Evolutionary conservation across 2,329 filamentous ascomycete species (phyloP).

Genomic region (Fusarium multiceps): DNA sequence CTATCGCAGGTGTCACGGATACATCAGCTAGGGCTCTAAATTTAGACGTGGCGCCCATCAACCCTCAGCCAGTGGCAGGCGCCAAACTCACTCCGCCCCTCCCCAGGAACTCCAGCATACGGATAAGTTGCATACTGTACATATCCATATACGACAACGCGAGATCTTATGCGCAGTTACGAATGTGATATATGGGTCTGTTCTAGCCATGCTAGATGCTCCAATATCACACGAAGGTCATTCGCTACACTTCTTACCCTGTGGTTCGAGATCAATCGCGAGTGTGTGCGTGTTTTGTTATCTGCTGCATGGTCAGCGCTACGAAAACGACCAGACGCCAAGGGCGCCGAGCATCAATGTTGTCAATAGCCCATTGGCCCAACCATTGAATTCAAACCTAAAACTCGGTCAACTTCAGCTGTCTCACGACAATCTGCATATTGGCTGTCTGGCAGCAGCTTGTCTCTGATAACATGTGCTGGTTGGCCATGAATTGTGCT

Average conservation of each 20-base stretch:
- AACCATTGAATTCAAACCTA: not conserved
- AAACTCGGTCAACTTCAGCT: conserved; percentile 1
- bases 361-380: conserved; percentile 14
- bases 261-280: not conserved
- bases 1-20: conserved; percentile 10
- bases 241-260: not conserved
- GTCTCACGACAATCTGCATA: conserved; percentile 15
- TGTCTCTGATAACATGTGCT: conserved; percentile 11
- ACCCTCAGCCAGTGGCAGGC: conserved; percentile 21
- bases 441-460: conserved; percentile 26
- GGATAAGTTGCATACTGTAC: not conserved
- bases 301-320: not conserved
- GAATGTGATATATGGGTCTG: not conserved
- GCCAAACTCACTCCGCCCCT: conserved; percentile 18
- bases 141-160: not conserved
- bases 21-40: conserved; percentile 25
- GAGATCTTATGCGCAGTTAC: not conserved
- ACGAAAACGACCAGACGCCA: conserved; percentile 1
- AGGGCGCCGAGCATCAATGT: not conserved
- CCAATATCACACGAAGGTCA: not conserved
- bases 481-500: conserved; percentile 4
- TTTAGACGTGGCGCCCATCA: conserved; percentile 27
- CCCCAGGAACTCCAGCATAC: conserved; percentile 13
- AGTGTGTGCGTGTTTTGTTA: not conserved
- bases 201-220: not conserved